Evolutionary conservation across 202 grass and related monocot genomes (phyloP).

Genomic region (Elaeis oleifera): DNA sequence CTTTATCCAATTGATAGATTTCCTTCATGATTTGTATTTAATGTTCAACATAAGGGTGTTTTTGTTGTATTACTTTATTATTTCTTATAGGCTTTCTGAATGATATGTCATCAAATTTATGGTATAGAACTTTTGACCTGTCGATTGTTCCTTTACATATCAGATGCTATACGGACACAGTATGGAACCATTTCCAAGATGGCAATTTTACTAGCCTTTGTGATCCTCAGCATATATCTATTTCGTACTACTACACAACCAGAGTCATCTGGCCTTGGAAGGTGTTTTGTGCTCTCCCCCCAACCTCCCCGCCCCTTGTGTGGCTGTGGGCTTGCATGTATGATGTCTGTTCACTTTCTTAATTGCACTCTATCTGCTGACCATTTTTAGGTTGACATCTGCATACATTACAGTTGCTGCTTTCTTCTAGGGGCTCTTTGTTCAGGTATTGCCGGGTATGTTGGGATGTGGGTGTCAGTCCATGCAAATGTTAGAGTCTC

Average conservation of each 20-base stretch:
- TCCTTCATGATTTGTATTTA: no score
- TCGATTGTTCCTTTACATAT: conserved; percentile 52
- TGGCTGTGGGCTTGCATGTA: not conserved
- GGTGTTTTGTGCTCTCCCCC: conserved; percentile 28
- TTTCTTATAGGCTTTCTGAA: conserved; percentile 15
- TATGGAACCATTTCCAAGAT: conserved; percentile 99
- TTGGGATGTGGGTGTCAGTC: conserved; percentile 98
- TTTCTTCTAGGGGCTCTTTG: conserved; percentile 93
- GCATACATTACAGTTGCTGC: conserved; percentile 91
- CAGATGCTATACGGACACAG: conserved; percentile 97
- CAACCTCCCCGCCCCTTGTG: not conserved
- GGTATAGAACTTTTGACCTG: not conserved
- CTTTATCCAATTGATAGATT: no score
- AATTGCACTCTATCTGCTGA: not conserved
- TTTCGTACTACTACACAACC: conserved; percentile 78
- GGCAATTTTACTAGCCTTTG: conserved; percentile 75
- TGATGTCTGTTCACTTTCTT: conserved; percentile 1
- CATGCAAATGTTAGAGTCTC: conserved; percentile 99
- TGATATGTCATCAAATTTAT: not conserved
- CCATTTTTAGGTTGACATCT: conserved; percentile 53
- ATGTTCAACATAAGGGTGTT: no score
- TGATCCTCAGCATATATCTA: conserved; percentile 96
- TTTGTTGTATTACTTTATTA: no score
- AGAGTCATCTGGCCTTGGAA: conserved; percentile 83
- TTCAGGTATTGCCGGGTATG: conserved; percentile 91